Evolutionary conservation across 257 asterid genomes (phyloP), one percentile per base, ranked within the genome.

Genomic region (Solanum arcanum): DNA sequence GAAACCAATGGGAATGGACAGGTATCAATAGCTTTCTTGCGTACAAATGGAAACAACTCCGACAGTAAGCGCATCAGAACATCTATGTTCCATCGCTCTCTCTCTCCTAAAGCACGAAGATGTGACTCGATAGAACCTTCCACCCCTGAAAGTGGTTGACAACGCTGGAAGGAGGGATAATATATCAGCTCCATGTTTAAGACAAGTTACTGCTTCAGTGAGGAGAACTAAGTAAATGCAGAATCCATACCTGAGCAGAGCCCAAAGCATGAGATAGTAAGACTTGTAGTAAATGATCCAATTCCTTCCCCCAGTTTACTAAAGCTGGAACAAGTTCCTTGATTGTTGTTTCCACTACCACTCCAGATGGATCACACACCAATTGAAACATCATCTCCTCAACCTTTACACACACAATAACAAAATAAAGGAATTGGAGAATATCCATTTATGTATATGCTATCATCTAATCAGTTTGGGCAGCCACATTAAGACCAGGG

Each of bases 341-440:
- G 83, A 93, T 92, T 86, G 99, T 92, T 78, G 98, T 93, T 84
- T 96, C 99, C 72, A 96, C 99, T 74, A 97, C 99, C 83, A 92
- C 90, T 84, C 99, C 99, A 90, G 99, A 95, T 74, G 99, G 98
- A 92, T 97, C 99, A 49, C 98, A 95, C 76, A 91, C 93, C 93
- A 97, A 91, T 88, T 96, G 99, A 92, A 97, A 97, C 99, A 96
- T 95, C 96, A 97, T 44, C 94, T 96, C 99, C 92, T 97, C 99
- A 90, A 96, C 99, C 99, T 97, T 49, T 18, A 81, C 69, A 35
- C 85, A 81, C 27, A 80, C 21, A 18, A 18, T 90, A 80, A 83
- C 93, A 88, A 84, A 59, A 92, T 88, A 75, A 52, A 89, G 52
- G 69, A 75, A 90, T 91, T 90, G 93, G 93, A 92, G 89, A 88